Evolutionary conservation across 371 early-diverging fungal genomes (phyloP).

Genomic region (Nosema muscidifuracis): DNA sequence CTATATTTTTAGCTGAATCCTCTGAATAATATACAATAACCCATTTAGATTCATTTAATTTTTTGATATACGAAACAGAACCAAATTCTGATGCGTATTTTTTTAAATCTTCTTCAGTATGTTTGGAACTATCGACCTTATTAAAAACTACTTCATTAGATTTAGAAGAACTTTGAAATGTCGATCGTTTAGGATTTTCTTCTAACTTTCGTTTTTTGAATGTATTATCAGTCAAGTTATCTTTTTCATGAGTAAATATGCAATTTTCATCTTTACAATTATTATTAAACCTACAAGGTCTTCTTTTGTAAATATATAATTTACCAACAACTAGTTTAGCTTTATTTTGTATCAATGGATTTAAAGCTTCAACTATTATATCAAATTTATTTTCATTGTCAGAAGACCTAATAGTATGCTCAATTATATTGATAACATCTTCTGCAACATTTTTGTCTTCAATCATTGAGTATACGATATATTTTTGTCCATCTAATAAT

Average conservation of each 20-base stretch:
- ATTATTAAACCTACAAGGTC: conserved; percentile 35
- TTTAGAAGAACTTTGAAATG: not conserved
- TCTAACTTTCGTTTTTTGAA: not conserved
- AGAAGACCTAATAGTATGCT: not conserved
- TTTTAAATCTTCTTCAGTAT: conserved; percentile 14
- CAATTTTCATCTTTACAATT: conserved; percentile 33
- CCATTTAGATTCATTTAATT: conserved; percentile 35
- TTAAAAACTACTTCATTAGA: conserved; percentile 49
- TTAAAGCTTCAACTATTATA: conserved; percentile 28
- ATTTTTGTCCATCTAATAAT: not conserved
- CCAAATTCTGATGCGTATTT: conserved; percentile 47
- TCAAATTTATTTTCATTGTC: conserved; percentile 16
- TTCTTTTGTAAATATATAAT: conserved; percentile 54
- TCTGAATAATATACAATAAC: conserved; percentile 37
- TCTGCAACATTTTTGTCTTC: conserved; percentile 18
- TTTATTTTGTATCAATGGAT: conserved; percentile 48
- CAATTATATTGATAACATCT: conserved; percentile 17
- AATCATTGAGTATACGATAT: not conserved
- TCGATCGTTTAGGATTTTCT: not conserved
- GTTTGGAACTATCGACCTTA: conserved; percentile 22
- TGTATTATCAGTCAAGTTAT: not conserved
- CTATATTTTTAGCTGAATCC: conserved; percentile 23
- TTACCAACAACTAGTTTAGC: conserved; percentile 49
- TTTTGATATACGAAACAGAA: conserved; percentile 7
- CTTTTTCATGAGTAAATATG: conserved; percentile 30